Evolutionary conservation across 140 eudicot genomes (phyloP), one percentile per base, ranked within the genome.

Genomic region (Oenanthe javanica): DNA sequence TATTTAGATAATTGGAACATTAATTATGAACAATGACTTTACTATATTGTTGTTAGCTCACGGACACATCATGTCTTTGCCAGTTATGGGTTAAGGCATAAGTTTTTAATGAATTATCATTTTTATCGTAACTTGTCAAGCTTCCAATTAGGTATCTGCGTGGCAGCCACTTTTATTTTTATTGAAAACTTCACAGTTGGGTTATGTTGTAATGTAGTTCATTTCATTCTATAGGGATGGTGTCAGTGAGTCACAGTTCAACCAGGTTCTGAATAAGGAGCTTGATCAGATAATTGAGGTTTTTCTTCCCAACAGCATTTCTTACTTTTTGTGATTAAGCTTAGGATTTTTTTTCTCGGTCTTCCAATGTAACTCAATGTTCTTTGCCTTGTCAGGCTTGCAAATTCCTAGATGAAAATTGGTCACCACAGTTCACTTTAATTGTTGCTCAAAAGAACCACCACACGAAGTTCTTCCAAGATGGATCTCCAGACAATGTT

Each of bases 391-490:
- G 83, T 76, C 83, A 94, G 98, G 96, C 97, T 18, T 94, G 98
- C 83, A 92, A 92, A 81, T 84, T 92, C 77, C 88, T 94, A 0
- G 97, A 94, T 73, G 98, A 92, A 75, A 85, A 86, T 5, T 94
- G 98, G 98, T 42, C 75, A 21, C 98, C 98, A 0, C 92, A 94
- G 86, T 90, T 94, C 59, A 85, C 83, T 16, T 85, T 94, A 38
- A 90, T 94, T 12, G 84, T 94, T 80, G 96, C 98, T 3, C 97
- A 94, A 80, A 94, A 94, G 54, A 92, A 94, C 73, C 98, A 94
- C 52, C 98, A 94, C 79, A 94, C 98, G 4, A 94, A 94, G 73
- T 94, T 94, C 81, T 92, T 94, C 88, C 93, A 79, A 83, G 82
- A 95, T 0, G 88, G 87, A 16, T 84, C 91, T 57, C 94, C 96